Evolutionary conservation across 139 green algal species (phyloP), one percentile per base, ranked within the genome.

Genomic region (Haematococcus sp.): DNA sequence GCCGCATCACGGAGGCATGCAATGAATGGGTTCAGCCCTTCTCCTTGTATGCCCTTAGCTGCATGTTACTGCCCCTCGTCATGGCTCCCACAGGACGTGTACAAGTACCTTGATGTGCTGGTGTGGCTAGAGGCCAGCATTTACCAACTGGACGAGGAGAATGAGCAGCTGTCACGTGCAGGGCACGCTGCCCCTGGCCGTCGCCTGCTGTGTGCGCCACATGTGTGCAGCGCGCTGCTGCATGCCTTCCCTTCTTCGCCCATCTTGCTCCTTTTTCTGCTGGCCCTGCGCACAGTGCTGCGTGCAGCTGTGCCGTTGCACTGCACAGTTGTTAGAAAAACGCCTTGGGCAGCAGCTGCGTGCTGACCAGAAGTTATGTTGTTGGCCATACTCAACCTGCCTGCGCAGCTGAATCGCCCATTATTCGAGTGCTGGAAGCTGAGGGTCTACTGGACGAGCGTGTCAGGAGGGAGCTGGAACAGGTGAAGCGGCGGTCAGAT

Each of bases 81-180:
- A 7, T 61, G 22, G 11, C 9, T 61, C 9, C 4, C 22, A 32
- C 66, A 88, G 76, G 88, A 88, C 25, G 76, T 92, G 2, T 83
- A 91, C 43, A 68, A 60, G 22, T 85, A 80, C 66, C 79, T 89
- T 30, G 88, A 93, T 35, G 72, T 90, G 1, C 73, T 94, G 31
- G 74, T 92, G 4, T 94, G 79, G 72, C 81, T 93, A 1, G 90
- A 94, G 65, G 86, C 76, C 0, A 86, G 73, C 25, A 88, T 94
- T 17, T 94, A 94, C 73, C 81, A 90, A 66, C 63, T 91, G 51
- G 89, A 94, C 52, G 89, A 93, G 30, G 83, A 88, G 30, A 94
- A 94, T 68, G 84, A 90, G 77, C 4, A n/a, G 13, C 66, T 84
- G n/a, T 60, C 77, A 9, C 31, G 52, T 0, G 20, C 52, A 3